These are phyloP conservation scores for Cladosporium sp. DNA, from an alignment of 2,329 filamentous ascomycete genomes.

Conservation along the genomic window DNA sequence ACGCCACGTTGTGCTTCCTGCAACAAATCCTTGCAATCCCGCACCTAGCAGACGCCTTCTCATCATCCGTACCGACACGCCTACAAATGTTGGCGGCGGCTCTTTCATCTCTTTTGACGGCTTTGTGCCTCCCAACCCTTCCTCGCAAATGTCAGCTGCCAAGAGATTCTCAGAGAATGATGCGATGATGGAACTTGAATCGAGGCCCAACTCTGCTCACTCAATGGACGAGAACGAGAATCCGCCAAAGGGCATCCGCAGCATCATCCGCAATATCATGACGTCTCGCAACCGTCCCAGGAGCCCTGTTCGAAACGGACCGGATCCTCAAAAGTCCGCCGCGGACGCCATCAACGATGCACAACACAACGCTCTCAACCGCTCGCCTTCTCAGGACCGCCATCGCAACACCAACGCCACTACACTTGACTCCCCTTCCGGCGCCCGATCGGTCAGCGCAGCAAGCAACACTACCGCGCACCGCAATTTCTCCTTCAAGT, in stretches of 20 bases:
- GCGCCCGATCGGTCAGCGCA: constrained; percentile 1
- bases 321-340: background rate
- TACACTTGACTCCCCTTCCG: background rate
- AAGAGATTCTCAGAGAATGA: constrained; percentile 15
- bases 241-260: constrained; percentile 31
- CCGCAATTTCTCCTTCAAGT: constrained; percentile 69
- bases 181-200: constrained; percentile 30
- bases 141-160: constrained; percentile 28
- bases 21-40: constrained; percentile 78
- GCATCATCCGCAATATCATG: constrained; percentile 39
- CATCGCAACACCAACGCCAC: constrained; percentile 10
- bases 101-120: constrained; percentile 66
- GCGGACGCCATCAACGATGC: constrained; percentile 17
- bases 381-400: constrained; percentile 19
- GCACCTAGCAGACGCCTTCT: constrained; percentile 82
- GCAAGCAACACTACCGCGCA: constrained; percentile 32
- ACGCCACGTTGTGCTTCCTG: constrained; percentile 59
- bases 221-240: constrained; percentile 22
- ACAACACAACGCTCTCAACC: constrained; percentile 14
- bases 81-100: constrained; percentile 45
- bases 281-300: constrained; percentile 28
- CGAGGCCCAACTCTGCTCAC: constrained; percentile 31
- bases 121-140: constrained; percentile 44
- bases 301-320: constrained; percentile 7
- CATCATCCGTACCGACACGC: constrained; percentile 80